phyloP scores from a whole-genome alignment of 257 asterid genomes.

The Salvia rosmarinus region DNA sequence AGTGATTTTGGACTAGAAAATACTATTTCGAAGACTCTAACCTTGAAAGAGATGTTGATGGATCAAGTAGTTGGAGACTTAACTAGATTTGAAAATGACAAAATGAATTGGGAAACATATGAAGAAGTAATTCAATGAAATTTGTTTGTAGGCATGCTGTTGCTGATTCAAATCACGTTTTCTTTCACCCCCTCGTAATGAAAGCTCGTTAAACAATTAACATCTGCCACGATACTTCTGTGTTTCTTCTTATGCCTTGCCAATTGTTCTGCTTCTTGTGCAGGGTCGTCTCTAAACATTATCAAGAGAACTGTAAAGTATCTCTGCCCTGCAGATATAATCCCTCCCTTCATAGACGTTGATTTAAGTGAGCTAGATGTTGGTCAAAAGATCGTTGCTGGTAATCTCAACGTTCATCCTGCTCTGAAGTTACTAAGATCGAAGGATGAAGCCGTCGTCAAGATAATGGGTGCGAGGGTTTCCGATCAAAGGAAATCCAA shows the following conservation, averaged over 20 bases:
- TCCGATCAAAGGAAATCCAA: constrained; percentile 43
- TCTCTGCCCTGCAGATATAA: constrained; percentile 83
- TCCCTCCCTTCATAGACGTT: constrained; percentile 89
- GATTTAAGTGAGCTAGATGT: constrained; percentile 89
- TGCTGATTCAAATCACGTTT: not conserved
- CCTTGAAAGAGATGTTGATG: not conserved
- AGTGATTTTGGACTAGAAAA: not conserved
- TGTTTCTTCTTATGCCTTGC: not conserved
- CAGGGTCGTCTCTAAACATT: constrained; percentile 77
- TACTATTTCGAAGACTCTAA: not conserved
- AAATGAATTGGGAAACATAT: not conserved
- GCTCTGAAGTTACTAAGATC: constrained; percentile 64
- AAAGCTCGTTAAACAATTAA: not conserved
- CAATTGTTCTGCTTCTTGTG: constrained; percentile 23
- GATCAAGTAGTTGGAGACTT: constrained; percentile 12
- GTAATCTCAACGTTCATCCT: constrained; percentile 87
- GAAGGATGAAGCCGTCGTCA: constrained; percentile 39
- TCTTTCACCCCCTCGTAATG: not conserved
- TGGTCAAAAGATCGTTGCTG: constrained; percentile 74
- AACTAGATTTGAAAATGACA: not conserved
- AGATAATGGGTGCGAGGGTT: constrained; percentile 42
- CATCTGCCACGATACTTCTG: not conserved
- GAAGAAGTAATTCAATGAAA: not conserved
- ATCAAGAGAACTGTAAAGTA: constrained; percentile 80
- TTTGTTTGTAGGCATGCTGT: not conserved